Percentiles rank a stretch among this genome's conserved stretches.
Conservation (phyloP, 192 early-diverging fungal species). For the Ambispora gerdemannii region DNA sequence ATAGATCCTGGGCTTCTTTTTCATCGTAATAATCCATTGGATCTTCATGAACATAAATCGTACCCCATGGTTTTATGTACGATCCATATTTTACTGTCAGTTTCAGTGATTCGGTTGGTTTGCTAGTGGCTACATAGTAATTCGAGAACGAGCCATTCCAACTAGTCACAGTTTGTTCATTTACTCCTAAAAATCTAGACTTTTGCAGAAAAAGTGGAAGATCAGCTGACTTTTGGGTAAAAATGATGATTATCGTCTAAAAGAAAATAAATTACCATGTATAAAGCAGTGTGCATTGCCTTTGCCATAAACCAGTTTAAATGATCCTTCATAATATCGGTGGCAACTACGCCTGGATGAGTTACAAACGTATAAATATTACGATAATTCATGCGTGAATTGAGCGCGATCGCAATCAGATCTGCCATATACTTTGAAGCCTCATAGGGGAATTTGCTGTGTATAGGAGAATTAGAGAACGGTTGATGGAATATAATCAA, state of each 20-base stretch:
- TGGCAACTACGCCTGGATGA: slow-evolving; percentile 55
- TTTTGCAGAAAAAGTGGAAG: slow-evolving; percentile 26
- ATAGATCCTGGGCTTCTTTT: not conserved
- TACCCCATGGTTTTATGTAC: slow-evolving; percentile 19
- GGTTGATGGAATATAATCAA: not conserved
- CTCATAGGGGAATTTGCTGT: slow-evolving; percentile 45
- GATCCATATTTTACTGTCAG: slow-evolving; percentile 37
- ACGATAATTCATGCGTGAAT: slow-evolving; percentile 27
- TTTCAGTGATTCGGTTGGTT: slow-evolving; percentile 30
- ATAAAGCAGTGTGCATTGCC: not conserved
- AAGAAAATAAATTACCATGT: not conserved
- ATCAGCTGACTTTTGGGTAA: not conserved
- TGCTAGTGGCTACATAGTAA: slow-evolving; percentile 41
- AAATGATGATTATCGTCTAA: not conserved
- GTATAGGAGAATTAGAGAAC: not conserved
- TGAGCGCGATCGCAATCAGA: slow-evolving; percentile 41
- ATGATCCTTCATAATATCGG: slow-evolving; percentile 24
- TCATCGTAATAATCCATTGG: slow-evolving; percentile 18
- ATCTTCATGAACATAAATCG: slow-evolving; percentile 1
- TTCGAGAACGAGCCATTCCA: slow-evolving; percentile 49
- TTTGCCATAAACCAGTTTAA: not conserved
- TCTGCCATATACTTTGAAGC: slow-evolving; percentile 55
- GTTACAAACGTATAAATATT: slow-evolving; percentile 47
- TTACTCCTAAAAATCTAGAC: slow-evolving; percentile 43
- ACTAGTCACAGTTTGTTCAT: slow-evolving; percentile 45